Base-by-base conservation (phyloP, 2,329 filamentous ascomycete species). In the Talaromyces sp. region DNA sequence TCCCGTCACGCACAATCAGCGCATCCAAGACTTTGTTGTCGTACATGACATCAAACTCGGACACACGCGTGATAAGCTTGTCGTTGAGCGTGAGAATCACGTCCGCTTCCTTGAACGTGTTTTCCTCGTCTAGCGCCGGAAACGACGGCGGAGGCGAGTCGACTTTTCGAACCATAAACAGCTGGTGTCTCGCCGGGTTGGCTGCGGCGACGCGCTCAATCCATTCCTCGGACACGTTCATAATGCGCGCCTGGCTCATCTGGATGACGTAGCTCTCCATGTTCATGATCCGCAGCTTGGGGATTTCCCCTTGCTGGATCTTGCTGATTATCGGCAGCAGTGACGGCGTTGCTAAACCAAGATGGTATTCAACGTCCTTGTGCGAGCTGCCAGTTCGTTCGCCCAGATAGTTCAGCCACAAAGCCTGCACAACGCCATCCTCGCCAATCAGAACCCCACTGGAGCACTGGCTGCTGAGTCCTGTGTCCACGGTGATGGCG, bases 131-230 rank as follows among this genome's bases (percentile, higher is more conserved):
- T 4, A 17, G 35, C 4, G 13, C 35, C 8, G 69, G 68, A 73
- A 75, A 71, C 13, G 70, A 71, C 5, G 77, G 71, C 1, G 79
- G 83, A 24, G 84, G 84, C 52, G 86, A 87, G 67, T 89, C 81
- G 63, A 96, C 88, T 78, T 99, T 99, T 69, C 91, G 89, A 31
- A 99, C 91, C 90, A 99, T 97, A 80, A 99, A 99, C 41, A 99
- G 85, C 77, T 99, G 95, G 72, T 99, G 95, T 61, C 92, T 90
- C 56, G 95, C 88, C 43, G 91, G 89, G 74, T 99, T 97, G 64
- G 91, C 91, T 65, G 87, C 82, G 58, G 95, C 88, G 2, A 97
- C 93, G 75, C 91, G 89, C 67, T 90, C 84, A 68, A 99, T 96
- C 95, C 93, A 98, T 64, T 96, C 89, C 69, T 98, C 93, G 0